Conservation (phyloP, 2,329 filamentous ascomycete genomes). For the Xylariaceae sp. region DNA sequence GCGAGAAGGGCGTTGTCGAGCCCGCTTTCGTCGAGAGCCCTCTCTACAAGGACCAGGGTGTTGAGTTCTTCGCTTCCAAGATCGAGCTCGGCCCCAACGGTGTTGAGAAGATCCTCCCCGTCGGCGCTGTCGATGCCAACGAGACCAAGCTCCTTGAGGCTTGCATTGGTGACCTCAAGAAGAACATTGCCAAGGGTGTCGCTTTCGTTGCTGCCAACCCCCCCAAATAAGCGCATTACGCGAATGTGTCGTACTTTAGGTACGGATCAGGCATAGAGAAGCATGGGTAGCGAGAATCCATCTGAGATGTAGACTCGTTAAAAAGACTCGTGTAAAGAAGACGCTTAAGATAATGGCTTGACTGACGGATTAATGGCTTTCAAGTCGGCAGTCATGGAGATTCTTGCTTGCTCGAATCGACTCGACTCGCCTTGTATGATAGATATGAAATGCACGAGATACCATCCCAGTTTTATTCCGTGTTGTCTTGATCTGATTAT, state of each 20-base stretch:
- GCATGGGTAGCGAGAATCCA: neutral
- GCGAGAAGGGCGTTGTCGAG: conserved; percentile 92
- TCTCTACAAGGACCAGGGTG: conserved; percentile 96
- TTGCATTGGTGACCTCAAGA: conserved; percentile 77
- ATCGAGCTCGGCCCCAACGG: conserved; percentile 96
- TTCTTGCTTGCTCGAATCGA: too few species aligned
- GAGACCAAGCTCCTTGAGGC: conserved; percentile 89
- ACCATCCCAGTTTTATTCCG: conserved; percentile 8
- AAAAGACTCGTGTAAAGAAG: too few species aligned
- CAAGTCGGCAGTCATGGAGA: too few species aligned
- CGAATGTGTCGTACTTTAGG: neutral
- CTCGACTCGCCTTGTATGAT: conserved; percentile 24
- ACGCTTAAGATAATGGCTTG: too few species aligned
- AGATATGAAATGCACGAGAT: conserved; percentile 21
- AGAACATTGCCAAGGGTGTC: conserved; percentile 92
- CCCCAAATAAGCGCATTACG: conserved; percentile 44
- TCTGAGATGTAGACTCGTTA: too few species aligned
- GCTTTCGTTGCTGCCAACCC: conserved; percentile 56
- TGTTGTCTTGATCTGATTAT: conserved; percentile 1
- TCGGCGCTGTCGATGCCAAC: conserved; percentile 76
- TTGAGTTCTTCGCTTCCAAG: conserved; percentile 93
- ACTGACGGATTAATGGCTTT: too few species aligned
- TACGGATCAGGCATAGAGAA: neutral
- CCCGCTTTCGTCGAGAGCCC: conserved; percentile 95
- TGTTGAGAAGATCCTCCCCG: conserved; percentile 85